Evolutionary conservation across 1,139 yeast species (phyloP), one percentile per base, ranked within the genome.

Genomic region (Diutina rugosa): DNA sequence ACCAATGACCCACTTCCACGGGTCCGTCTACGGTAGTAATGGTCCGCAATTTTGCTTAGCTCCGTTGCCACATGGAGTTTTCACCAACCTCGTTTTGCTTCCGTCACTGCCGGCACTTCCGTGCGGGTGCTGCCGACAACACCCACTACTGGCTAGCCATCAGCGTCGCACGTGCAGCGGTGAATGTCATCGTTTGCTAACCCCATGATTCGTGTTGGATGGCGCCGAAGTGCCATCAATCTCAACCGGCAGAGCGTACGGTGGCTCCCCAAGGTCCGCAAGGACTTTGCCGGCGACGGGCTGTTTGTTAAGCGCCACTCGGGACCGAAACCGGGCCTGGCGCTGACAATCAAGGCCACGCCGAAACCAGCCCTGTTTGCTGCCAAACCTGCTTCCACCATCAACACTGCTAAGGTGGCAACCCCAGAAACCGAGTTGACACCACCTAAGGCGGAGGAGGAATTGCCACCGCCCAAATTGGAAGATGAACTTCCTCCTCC

Each of bases 241-340:
- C 16, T n/a, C 26, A 9, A 18, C 46, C 46, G 26, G 46, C 26
- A 44, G 8, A 18, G 18, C 46, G 46, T 44, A n/a, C 46, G 26
- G 46, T 18, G 46, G 46, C 26, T 44, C 26, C 26, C 53, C 53
- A 49, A 49, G 44, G 53, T 49, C 29, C 41, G 53, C n/a, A n/a
- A 30, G 41, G 53, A 49, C 32, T 49, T n/a, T n/a, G 10, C 12
- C 12, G 53, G 53, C n/a, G 28, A 30, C 7, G 53, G 53, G 10
- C 21, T 12, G 16, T 49, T 49, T 49, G 53, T 49, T 4, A 49
- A 49, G 53, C 35, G 53, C n/a, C 41, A 32, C 26, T 29, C 51
- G 51, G 32, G 21, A 1, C 35, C 51, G 9, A 48, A 14, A n/a
- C 6, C 18, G 16, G 41, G 51, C 6, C 18, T 4, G 32, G 16